A percentile compares a stretch with the other conserved stretches of the same genome.
Conservation (phyloP, 306 rosid species). For the Prunus campanulata region DNA sequence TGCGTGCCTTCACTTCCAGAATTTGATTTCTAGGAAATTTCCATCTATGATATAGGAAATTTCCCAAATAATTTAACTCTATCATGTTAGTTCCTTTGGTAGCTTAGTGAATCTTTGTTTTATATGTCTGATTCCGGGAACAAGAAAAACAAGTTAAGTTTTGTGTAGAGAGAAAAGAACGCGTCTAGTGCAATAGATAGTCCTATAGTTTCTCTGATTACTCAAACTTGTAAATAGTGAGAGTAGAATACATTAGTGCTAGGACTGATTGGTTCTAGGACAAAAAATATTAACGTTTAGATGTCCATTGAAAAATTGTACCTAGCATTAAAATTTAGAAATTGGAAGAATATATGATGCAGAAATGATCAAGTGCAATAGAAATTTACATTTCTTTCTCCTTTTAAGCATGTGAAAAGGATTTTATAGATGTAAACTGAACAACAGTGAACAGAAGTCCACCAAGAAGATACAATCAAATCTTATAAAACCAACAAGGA, state of each 20-base stretch:
- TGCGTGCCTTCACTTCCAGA: background rate
- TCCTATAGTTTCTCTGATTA: background rate
- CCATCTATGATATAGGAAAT: background rate
- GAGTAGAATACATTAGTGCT: background rate
- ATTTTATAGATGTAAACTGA: too few relatives aligned
- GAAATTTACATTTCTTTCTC: background rate
- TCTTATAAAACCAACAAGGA: too few relatives aligned
- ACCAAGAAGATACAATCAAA: too few relatives aligned
- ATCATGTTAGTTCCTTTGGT: background rate
- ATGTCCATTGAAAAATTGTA: background rate
- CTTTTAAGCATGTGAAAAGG: background rate
- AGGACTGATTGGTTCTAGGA: background rate
- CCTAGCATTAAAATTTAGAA: background rate
- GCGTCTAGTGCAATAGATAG: background rate
- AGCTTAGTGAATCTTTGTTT: constrained; percentile 1
- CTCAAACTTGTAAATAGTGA: background rate
- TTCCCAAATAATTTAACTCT: background rate
- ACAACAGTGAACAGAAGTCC: too few relatives aligned
- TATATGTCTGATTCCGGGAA: background rate
- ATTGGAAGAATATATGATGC: background rate
- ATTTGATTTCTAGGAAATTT: background rate
- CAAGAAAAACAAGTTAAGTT: background rate
- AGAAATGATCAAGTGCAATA: background rate
- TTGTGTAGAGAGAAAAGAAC: background rate
- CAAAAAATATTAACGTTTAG: background rate